These are phyloP conservation scores for Rickenella mellea DNA, from an alignment of 768 basidiomycete genomes.

Conservation along the genomic window DNA sequence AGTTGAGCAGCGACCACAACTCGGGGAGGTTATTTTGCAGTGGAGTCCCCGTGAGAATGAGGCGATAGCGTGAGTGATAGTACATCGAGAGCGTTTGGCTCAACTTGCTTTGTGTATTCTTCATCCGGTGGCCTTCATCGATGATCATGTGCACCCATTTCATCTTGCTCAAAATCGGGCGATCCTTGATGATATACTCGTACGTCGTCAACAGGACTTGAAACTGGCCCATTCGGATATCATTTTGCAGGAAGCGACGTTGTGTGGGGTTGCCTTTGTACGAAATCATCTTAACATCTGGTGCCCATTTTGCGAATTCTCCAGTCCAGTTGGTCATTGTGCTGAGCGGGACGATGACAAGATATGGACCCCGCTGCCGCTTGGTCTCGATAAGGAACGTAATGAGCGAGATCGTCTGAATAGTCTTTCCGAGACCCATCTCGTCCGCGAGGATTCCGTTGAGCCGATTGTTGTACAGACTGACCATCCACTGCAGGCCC, in stretches of 20 bases:
- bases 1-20: conserved; percentile 91
- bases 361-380: conserved; percentile 85
- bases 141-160: conserved; percentile 99
- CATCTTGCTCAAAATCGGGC: conserved; percentile 79
- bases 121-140: conserved; percentile 97
- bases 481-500: conserved; percentile 98
- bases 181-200: conserved; percentile 96
- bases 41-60: conserved; percentile 93
- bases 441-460: conserved; percentile 94
- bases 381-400: conserved; percentile 90
- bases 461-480: conserved; percentile 90
- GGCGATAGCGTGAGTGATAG: conserved; percentile 87
- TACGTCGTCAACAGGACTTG: conserved; percentile 92
- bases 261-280: conserved; percentile 90
- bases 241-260: conserved; percentile 67
- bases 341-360: conserved; percentile 91
- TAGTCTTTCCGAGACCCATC: conserved; percentile 96
- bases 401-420: conserved; percentile 91
- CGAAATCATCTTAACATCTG: conserved; percentile 64
- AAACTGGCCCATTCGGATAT: conserved; percentile 74
- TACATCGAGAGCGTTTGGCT: conserved; percentile 83
- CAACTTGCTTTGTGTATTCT: conserved; percentile 87
- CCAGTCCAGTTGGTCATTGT: conserved; percentile 97
- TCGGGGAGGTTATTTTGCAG: conserved; percentile 96
- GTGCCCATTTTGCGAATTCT: conserved; percentile 97